phyloP scores from a whole-genome alignment of 2,329 filamentous ascomycete genomes.

The Diaporthe caulivora region DNA sequence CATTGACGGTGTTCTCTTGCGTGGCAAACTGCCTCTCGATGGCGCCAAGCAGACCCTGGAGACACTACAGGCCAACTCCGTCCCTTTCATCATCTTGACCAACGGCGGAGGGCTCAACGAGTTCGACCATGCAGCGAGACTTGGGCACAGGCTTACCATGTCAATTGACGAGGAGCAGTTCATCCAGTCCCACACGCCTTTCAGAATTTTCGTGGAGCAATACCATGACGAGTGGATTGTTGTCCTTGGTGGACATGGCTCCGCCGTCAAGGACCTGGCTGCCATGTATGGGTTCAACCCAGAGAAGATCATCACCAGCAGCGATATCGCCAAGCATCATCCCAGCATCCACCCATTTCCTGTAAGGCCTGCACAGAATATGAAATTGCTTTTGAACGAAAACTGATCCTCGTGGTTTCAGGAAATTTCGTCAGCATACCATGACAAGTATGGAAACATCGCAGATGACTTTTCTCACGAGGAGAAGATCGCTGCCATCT shows the following conservation, averaged over 20 bases:
- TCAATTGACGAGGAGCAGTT: constrained; percentile 61
- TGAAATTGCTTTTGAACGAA: accelerated
- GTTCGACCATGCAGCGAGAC: constrained; percentile 69
- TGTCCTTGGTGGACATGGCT: constrained; percentile 63
- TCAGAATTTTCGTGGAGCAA: constrained; percentile 64
- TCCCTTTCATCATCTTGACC: constrained; percentile 80
- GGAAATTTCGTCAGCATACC: constrained; percentile 51
- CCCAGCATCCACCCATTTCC: constrained; percentile 49
- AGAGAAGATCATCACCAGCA: constrained; percentile 50
- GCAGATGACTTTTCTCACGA: constrained; percentile 50
- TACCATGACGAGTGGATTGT: constrained; percentile 66
- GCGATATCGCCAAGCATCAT: constrained; percentile 47
- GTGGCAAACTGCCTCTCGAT: constrained; percentile 72
- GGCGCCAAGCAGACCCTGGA: constrained; percentile 70
- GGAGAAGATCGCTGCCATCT: constrained; percentile 57
- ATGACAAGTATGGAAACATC: constrained; percentile 52
- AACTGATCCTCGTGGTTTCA: background rate
- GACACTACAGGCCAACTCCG: constrained; percentile 68
- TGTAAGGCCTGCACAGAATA: background rate
- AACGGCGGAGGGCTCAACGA: constrained; percentile 81
- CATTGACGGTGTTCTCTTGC: constrained; percentile 80
- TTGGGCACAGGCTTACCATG: constrained; percentile 65
- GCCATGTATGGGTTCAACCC: constrained; percentile 51
- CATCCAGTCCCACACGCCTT: constrained; percentile 82
- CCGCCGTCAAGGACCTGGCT: constrained; percentile 48